Conservation (phyloP, 177 flowering plant species). For the Vitis hybrid region DNA sequence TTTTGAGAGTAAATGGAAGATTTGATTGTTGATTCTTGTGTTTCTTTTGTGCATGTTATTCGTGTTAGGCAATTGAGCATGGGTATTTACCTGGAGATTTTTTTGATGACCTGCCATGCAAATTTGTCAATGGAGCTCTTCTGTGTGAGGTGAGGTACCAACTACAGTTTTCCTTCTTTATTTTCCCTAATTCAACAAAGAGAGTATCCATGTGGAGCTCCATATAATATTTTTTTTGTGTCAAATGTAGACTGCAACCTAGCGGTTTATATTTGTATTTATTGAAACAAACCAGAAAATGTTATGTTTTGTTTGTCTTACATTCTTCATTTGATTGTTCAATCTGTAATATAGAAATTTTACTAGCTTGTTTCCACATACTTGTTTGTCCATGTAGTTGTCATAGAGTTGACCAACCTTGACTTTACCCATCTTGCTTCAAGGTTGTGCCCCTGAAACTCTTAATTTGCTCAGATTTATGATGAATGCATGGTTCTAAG, state of each 20-base stretch:
- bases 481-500: no score
- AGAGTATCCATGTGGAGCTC: not conserved
- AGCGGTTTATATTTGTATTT: not conserved
- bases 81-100: slow-evolving; percentile 28
- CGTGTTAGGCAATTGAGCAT: slow-evolving; percentile 26
- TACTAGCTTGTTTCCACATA: no score
- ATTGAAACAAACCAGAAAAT: not conserved
- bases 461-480: no score
- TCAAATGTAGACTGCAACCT: not conserved
- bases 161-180: not conserved
- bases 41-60: slow-evolving; percentile 6
- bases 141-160: slow-evolving; percentile 27
- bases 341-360: no score
- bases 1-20: not conserved
- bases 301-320: not conserved
- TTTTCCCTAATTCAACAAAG: not conserved
- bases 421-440: no score
- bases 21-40: not conserved
- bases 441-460: no score
- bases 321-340: no score
- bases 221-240: not conserved
- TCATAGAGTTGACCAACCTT: no score
- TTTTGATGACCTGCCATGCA: slow-evolving; percentile 27
- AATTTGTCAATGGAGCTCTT: slow-evolving; percentile 23
- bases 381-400: no score